Conservation (phyloP, 164 flowering plant species). For the Piper betle region DNA sequence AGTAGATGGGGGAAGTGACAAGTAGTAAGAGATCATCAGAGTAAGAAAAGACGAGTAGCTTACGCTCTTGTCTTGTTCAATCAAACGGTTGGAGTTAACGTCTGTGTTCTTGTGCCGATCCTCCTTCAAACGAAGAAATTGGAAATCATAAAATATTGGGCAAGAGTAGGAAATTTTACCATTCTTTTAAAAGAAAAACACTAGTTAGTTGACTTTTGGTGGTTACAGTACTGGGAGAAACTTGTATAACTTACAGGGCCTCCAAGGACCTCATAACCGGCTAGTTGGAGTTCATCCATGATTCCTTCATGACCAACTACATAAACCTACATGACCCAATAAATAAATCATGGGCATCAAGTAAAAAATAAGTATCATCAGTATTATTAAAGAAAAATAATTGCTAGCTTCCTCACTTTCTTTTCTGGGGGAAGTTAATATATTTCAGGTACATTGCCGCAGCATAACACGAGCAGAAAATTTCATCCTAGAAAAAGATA, state of each 20-base stretch:
- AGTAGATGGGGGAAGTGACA: background rate
- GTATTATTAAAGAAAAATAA: background rate
- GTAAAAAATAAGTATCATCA: background rate
- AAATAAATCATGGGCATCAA: too few relatives aligned
- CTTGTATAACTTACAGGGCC: constrained; percentile 89
- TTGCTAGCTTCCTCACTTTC: constrained; percentile 34
- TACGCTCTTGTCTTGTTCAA: constrained; percentile 87
- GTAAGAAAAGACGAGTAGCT: constrained; percentile 10
- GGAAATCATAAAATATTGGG: too few relatives aligned
- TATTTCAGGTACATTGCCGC: constrained; percentile 93
- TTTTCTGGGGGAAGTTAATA: constrained; percentile 59
- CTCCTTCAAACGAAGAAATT: constrained; percentile 38
- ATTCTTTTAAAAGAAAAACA: too few relatives aligned
- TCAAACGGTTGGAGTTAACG: constrained; percentile 36
- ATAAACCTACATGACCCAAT: constrained; percentile 47
- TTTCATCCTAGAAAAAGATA: constrained; percentile 60
- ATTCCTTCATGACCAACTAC: constrained; percentile 92
- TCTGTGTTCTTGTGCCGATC: constrained; percentile 55
- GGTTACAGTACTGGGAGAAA: too few relatives aligned
- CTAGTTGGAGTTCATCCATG: constrained; percentile 72
- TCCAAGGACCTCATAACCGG: constrained; percentile 77
- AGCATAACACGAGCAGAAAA: constrained; percentile 85
- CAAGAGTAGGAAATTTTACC: too few relatives aligned
- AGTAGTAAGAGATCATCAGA: background rate
- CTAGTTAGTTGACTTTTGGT: too few relatives aligned